Conservation (phyloP, 2,329 filamentous ascomycete species). For the Emergomyces pasteurianus region DNA sequence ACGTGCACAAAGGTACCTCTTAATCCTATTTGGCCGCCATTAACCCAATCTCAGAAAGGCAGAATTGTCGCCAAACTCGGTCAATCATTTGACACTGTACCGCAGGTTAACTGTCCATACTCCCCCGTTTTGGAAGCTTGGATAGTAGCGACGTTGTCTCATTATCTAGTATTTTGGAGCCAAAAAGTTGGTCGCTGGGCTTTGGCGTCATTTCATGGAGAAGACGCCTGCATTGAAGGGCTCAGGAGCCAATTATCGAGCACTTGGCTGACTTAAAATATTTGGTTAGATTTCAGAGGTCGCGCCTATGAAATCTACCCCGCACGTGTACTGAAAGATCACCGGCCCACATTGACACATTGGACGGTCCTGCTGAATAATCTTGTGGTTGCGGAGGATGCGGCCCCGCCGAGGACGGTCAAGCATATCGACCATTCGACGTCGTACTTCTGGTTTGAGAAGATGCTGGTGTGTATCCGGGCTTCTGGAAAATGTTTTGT, state of each 20-base stretch:
- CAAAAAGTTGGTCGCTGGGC: constrained; percentile 6
- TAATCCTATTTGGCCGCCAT: constrained; percentile 15
- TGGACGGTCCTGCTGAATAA: constrained; percentile 20
- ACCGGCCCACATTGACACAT: constrained; percentile 20
- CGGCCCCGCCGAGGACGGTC: constrained; percentile 7
- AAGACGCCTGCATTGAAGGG: constrained; percentile 16
- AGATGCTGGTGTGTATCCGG: constrained; percentile 18
- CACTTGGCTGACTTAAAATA: constrained; percentile 10
- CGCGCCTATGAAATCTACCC: constrained; percentile 19
- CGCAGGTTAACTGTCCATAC: constrained; percentile 15
- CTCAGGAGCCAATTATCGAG: constrained; percentile 16
- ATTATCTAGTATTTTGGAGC: constrained; percentile 19
- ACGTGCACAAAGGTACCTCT: constrained; percentile 14
- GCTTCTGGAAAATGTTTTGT: constrained; percentile 20
- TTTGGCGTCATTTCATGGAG: constrained; percentile 16
- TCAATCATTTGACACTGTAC: constrained; percentile 12
- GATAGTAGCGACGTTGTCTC: constrained; percentile 14
- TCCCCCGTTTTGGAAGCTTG: constrained; percentile 16
- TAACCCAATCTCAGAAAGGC: constrained; percentile 16
- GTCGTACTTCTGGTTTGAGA: constrained; percentile 19
- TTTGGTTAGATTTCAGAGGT: constrained; percentile 15
- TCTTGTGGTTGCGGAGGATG: constrained; percentile 16
- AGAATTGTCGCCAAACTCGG: constrained; percentile 17
- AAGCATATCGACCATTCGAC: constrained; percentile 18
- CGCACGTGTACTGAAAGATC: constrained; percentile 14